Evolutionary conservation across 805 yeast genomes (phyloP).

Genomic region (Candida nitratophila): DNA sequence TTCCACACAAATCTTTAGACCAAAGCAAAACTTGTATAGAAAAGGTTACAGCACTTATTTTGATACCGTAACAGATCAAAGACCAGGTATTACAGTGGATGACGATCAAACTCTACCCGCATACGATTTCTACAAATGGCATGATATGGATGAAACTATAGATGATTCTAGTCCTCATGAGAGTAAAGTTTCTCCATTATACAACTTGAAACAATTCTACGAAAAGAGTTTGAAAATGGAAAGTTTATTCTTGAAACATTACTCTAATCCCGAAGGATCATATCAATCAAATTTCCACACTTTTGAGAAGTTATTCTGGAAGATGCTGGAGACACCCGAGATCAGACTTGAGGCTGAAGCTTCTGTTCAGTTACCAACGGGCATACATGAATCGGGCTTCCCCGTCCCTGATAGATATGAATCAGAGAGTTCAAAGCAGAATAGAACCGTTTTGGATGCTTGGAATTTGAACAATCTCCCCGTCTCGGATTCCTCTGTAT

Average conservation of each 20-base stretch:
- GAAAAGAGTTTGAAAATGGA: constrained; percentile 45
- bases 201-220: constrained; percentile 50
- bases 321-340: constrained; percentile 24
- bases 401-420: constrained; percentile 11
- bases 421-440: background rate
- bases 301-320: constrained; percentile 39
- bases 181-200: constrained; percentile 39
- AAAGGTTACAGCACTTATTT: constrained; percentile 48
- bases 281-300: background rate
- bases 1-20: constrained; percentile 36
- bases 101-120: constrained; percentile 28
- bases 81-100: constrained; percentile 28
- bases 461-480: constrained; percentile 60
- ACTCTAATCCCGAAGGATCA: constrained; percentile 7
- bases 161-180: constrained; percentile 33
- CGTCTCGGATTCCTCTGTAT: constrained; percentile 38
- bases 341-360: constrained; percentile 29
- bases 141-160: constrained; percentile 23
- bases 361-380: constrained; percentile 25
- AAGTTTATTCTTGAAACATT: constrained; percentile 18
- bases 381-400: constrained; percentile 34
- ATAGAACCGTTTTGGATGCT: constrained; percentile 21
- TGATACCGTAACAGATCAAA: constrained; percentile 40
- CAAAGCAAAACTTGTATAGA: constrained; percentile 35
- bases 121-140: constrained; percentile 41